A percentile compares a stretch with the other conserved stretches of the same genome.
These are phyloP conservation scores for Gossypium stocksii DNA, from an alignment of 345 rosid species.

Conservation along the genomic window DNA sequence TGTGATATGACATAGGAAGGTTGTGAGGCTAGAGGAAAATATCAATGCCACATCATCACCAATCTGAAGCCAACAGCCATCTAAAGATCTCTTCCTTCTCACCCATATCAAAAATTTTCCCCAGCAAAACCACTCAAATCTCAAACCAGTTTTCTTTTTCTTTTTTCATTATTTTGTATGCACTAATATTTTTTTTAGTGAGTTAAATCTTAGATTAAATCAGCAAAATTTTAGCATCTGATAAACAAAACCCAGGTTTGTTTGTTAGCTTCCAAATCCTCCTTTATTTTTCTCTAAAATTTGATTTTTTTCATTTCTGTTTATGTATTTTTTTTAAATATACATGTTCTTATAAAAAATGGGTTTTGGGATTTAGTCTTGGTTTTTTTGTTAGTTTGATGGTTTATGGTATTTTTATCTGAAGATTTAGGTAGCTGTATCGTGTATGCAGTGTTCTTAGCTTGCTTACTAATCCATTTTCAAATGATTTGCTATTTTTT, in stretches of 20 bases:
- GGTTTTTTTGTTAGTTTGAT: not conserved
- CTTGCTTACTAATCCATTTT: not conserved
- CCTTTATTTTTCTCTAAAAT: not conserved
- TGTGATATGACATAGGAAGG: constrained; percentile 37
- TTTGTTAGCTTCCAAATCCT: not conserved
- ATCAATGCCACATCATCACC: constrained; percentile 57
- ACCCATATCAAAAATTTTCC: not conserved
- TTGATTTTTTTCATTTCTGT: not conserved
- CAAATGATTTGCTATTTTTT: not conserved
- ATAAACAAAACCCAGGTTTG: constrained; percentile 10
- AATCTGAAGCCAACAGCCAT: constrained; percentile 25
- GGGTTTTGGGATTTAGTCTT: constrained; percentile 3
- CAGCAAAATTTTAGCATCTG: not conserved
- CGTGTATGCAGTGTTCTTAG: not conserved
- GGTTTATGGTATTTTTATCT: not conserved
- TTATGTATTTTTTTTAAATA: not conserved
- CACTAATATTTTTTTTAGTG: not conserved
- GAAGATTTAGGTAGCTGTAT: not conserved
- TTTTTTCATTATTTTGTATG: not conserved
- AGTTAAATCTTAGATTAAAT: not conserved
- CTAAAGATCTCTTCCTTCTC: constrained; percentile 42
- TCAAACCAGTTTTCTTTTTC: not conserved
- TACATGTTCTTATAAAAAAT: not conserved
- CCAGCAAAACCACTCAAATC: not conserved
- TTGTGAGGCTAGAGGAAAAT: constrained; percentile 50